Evolutionary conservation across 371 early-diverging fungal genomes (phyloP).

Genomic region (Saksenaea vasiformis): DNA sequence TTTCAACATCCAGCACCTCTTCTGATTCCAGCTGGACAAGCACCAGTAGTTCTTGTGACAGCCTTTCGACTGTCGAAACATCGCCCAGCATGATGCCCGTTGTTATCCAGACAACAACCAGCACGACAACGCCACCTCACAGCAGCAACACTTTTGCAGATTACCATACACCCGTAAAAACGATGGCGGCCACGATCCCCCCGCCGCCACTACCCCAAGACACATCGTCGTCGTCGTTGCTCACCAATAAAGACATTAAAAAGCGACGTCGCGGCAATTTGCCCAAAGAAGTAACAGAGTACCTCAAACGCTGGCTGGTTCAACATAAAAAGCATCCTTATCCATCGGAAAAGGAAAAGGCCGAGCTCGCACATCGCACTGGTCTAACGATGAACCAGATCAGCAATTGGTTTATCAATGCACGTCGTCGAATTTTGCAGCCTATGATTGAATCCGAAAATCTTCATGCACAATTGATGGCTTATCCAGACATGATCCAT

Average conservation of each 20-base stretch:
- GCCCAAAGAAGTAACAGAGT: conserved; percentile 65
- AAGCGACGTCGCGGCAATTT: conserved; percentile 62
- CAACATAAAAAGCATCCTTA: conserved; percentile 81
- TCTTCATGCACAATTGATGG: conserved; percentile 13
- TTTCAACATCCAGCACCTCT: conserved; percentile 24
- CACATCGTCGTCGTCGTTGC: not conserved
- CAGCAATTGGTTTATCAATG: conserved; percentile 93
- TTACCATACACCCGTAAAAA: not conserved
- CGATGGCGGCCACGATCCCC: not conserved
- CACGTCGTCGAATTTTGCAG: conserved; percentile 71
- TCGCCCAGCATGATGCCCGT: not conserved
- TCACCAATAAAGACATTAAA: not conserved
- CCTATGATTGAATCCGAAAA: conserved; percentile 47
- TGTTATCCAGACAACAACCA: not conserved
- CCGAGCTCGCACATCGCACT: conserved; percentile 63
- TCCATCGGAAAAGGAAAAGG: conserved; percentile 81
- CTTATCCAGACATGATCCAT: conserved; percentile 15
- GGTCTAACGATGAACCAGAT: conserved; percentile 76
- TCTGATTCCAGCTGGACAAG: conserved; percentile 18
- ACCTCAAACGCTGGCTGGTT: conserved; percentile 75
- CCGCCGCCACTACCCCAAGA: not conserved
- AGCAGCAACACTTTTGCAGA: not conserved
- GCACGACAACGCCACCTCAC: not conserved
- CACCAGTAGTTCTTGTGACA: conserved; percentile 18
- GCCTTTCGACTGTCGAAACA: conserved; percentile 17